These are phyloP conservation scores for Aethionema arabicum DNA, from an alignment of 345 rosid species.

Conservation along the genomic window DNA sequence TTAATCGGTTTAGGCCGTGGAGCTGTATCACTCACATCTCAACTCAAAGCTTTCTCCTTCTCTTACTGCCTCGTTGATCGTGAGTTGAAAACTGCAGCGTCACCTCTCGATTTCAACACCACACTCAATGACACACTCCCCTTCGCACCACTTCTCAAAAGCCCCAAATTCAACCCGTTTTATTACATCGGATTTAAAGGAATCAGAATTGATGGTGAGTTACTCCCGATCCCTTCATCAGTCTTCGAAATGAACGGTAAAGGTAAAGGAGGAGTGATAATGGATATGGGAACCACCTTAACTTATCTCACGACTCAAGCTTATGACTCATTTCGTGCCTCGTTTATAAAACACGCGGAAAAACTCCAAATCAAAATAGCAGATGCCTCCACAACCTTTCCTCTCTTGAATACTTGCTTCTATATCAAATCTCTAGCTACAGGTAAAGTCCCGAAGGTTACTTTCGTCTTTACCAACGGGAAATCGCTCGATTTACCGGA, in stretches of 20 bases:
- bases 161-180: conserved; percentile 66
- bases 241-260: conserved; percentile 61
- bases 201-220: conserved; percentile 74
- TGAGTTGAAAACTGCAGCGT: conserved; percentile 58
- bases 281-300: conserved; percentile 90
- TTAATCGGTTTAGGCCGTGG: conserved; percentile 94
- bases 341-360: conserved; percentile 47
- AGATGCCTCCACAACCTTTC: conserved; percentile 34
- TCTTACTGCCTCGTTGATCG: conserved; percentile 91
- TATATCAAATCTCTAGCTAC: conserved; percentile 57
- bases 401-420: conserved; percentile 88
- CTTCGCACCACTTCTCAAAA: conserved; percentile 56
- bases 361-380: no score
- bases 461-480: conserved; percentile 65
- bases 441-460: conserved; percentile 74
- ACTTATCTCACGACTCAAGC: conserved; percentile 80
- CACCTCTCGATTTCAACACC: conserved; percentile 90
- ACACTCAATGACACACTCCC: conserved; percentile 42
- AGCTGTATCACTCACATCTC: conserved; percentile 63
- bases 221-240: conserved; percentile 54
- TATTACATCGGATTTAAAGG: conserved; percentile 80
- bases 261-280: conserved; percentile 76
- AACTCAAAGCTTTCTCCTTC: conserved; percentile 72
- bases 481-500: conserved; percentile 61
- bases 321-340: conserved; percentile 70